Evolutionary conservation across 208 protist species (phyloP).

Genomic region (Naegleria gruberi): DNA sequence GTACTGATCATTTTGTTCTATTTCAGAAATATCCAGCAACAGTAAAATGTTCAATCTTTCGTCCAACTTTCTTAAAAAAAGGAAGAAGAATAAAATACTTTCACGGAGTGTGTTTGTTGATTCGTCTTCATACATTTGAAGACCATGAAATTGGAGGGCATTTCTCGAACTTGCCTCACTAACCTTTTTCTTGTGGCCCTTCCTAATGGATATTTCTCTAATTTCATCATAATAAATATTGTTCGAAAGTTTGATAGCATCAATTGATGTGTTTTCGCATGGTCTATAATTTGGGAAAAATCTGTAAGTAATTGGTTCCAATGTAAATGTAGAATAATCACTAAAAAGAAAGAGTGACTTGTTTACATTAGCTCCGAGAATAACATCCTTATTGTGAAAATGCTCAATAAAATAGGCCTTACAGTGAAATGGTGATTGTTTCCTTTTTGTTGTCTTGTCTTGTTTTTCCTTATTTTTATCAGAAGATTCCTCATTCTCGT

Average conservation of each 20-base stretch:
- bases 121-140: background rate
- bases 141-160: background rate
- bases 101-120: background rate
- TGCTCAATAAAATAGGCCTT: background rate
- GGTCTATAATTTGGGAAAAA: constrained; percentile 12
- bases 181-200: background rate
- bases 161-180: background rate
- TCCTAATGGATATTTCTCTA: background rate
- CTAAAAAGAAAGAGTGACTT: constrained; percentile 2
- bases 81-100: background rate
- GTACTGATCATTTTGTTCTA: background rate
- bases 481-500: background rate
- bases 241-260: background rate
- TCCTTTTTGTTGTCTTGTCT: background rate
- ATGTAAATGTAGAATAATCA: background rate
- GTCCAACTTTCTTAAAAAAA: background rate
- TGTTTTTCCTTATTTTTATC: too few relatives aligned
- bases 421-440: background rate
- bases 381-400: background rate
- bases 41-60: background rate
- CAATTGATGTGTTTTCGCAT: too few relatives aligned
- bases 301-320: constrained; percentile 9
- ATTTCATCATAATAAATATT: constrained; percentile 7
- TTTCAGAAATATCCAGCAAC: background rate
- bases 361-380: background rate